Base-by-base conservation (phyloP, 495 filamentous ascomycete genomes). In the Aspergillus egyptiacus region DNA sequence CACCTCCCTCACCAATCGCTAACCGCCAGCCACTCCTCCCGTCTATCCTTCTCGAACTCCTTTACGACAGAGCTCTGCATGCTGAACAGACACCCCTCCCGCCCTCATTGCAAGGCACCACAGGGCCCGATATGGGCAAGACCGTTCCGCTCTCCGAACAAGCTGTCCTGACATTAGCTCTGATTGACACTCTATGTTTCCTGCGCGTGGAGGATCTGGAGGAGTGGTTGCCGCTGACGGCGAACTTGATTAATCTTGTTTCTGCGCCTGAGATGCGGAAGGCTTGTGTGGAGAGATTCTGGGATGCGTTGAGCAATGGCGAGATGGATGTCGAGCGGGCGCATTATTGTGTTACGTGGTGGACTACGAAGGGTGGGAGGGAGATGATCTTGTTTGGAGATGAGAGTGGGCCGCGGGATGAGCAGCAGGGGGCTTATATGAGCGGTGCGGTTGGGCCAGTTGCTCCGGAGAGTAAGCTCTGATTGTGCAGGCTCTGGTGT, bases 321-420 rank as follows among this genome's bases (percentile, higher is more conserved):
- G 91, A 96, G 68, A 91, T 96, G 84, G 91, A 96, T 69, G 80
- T 95, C 38, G 87, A 95, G 57, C 74, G 89, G 20, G 82, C 87
- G 8, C 82, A 85, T 39, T 72, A 87, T 36, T 91, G 83, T 48
- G 84, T 94, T 22, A 79, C 81, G 10, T 98, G 93, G 93, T 98
- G 93, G 93, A 77, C 70, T 44, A 84, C 81, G 1, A 63, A 67
- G 34, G 85, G 85, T 13, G 86, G 86, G 0, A 70, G 84, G 33
- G 82, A 87, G 52, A 66, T 73, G 54, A 71, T 88, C 11, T 57
- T 88, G 0, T 82, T 75, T 61, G 83, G 82, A 4, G 58, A 61
- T 11, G 69, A 41, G 42, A 37, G 43, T 44, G 48, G 44, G 30
- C 50, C 57, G 27, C 35, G 49, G 15, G 55, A 57, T n/a, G 59